Percentiles rank a stretch among this genome's conserved stretches.
Evolutionary conservation across 805 yeast genomes (phyloP).

Genomic region (Metschnikowia noctiluminum): DNA sequence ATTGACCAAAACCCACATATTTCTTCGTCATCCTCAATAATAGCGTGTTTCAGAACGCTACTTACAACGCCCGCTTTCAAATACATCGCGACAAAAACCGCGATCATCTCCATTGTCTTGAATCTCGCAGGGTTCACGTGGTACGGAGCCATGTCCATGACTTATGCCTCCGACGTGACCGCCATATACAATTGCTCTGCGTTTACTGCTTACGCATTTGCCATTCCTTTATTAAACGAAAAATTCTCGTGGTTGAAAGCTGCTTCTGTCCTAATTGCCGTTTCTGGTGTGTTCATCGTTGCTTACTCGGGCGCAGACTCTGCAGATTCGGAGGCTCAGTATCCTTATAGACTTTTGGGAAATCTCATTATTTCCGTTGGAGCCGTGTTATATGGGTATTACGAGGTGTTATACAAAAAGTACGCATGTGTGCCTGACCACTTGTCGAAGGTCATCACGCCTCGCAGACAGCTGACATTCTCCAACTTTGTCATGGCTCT

Average conservation of each 20-base stretch:
- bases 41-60: constrained; percentile 34
- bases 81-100: constrained; percentile 44
- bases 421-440: constrained; percentile 70
- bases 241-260: constrained; percentile 60
- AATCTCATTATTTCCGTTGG: constrained; percentile 69
- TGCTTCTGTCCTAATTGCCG: constrained; percentile 65
- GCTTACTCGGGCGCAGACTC: constrained; percentile 56
- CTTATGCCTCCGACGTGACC: constrained; percentile 82
- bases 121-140: constrained; percentile 79
- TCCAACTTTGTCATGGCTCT: constrained; percentile 72
- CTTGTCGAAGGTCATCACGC: constrained; percentile 38
- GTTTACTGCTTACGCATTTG: constrained; percentile 81
- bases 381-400: constrained; percentile 74
- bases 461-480: constrained; percentile 72
- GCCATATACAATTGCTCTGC: constrained; percentile 91
- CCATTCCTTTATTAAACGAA: constrained; percentile 71
- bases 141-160: constrained; percentile 78
- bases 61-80: constrained; percentile 43
- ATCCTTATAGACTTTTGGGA: constrained; percentile 65
- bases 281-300: constrained; percentile 72
- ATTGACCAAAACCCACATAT: constrained; percentile 37
- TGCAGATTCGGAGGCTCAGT: constrained; percentile 22
- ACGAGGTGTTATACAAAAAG: constrained; percentile 80
- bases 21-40: constrained; percentile 30
- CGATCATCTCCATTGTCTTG: constrained; percentile 51